Conservation (phyloP, 352 stramenopile species). For the Phytophthora foliorum region DNA sequence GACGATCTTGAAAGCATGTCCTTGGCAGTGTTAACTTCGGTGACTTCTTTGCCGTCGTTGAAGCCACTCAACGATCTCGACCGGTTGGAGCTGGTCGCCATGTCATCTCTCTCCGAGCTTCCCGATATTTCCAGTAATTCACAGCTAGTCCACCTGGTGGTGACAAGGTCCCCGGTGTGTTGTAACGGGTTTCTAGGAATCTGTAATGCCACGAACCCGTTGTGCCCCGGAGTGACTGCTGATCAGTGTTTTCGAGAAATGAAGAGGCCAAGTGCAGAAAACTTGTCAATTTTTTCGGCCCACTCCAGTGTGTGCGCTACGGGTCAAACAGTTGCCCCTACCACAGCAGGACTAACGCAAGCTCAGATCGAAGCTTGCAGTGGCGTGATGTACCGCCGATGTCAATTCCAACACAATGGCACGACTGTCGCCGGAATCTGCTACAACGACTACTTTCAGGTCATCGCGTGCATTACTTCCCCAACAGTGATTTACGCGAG, state of each 20-base stretch:
- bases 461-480: slow-evolving; percentile 7
- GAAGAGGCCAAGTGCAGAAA: too few species aligned
- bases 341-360: too few species aligned
- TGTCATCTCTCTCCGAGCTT: neutral
- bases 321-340: too few species aligned
- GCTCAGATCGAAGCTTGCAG: slow-evolving; percentile 13
- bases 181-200: too few species aligned
- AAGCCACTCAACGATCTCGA: slow-evolving; percentile 22
- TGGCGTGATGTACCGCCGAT: slow-evolving; percentile 13
- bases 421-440: slow-evolving; percentile 2
- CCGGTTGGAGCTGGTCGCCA: slow-evolving; percentile 5
- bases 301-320: too few species aligned
- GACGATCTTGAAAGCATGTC: slow-evolving; percentile 33
- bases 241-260: too few species aligned
- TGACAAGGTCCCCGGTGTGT: too few species aligned
- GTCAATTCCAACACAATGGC: neutral
- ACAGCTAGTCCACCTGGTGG: too few species aligned
- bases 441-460: slow-evolving; percentile 16
- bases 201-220: too few species aligned
- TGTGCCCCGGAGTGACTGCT: too few species aligned
- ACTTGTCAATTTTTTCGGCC: too few species aligned
- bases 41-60: slow-evolving; percentile 1
- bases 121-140: too few species aligned
- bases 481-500: neutral
- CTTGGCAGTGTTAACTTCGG: slow-evolving; percentile 8